Evolutionary conservation across 176 grass and related monocot genomes (phyloP), one percentile per base, ranked within the genome.

Genomic region (Elaeis guineensis): DNA sequence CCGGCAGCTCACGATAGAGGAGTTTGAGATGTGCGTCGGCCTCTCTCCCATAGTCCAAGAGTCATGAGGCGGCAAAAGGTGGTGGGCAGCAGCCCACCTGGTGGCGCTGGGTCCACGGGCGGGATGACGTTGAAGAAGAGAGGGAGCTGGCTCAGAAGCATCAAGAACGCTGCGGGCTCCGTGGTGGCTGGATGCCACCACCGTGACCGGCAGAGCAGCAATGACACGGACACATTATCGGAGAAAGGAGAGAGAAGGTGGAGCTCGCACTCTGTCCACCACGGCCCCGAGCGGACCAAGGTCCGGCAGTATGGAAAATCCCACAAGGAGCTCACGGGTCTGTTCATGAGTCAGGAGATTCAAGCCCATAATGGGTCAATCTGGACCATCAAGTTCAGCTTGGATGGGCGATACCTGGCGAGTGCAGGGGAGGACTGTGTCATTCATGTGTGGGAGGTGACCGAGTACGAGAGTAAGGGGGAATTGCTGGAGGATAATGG

Each of bases 391-490:
- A 86, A 83, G 65, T 86, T 98, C 51, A 98, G 81, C 62, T 72
- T 73, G 15, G 81, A 98, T 67, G 93, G 87, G 11, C 77, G 54
- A 49, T 98, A 89, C 67, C 70, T 98, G 24, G 93, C 93, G 0
- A 98, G 79, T 65, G 93, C 93, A 19, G 93, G 93, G 50, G 87
- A 92, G 73, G 93, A 98, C 69, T 74, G 93, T 22, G 71, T 89
- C 25, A 98, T 98, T 77, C 87, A 98, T 83, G 82, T 98, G 50
- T 92, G 88, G 93, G 79, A 98, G 55, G 84, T 92, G 25, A 75
- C 52, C 2, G 78, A 85, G 54, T 75, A 80, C 54, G 78, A 82
- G 59, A 92, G 77, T 59, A 78, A 60, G 62, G 73, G 17, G 19
- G 84, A 82, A 16, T 77, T 66, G 17, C 58, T 62, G 28, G 51